These are phyloP conservation scores for Amanita thiersii DNA, from an alignment of 768 basidiomycete species.

Conservation along the genomic window DNA sequence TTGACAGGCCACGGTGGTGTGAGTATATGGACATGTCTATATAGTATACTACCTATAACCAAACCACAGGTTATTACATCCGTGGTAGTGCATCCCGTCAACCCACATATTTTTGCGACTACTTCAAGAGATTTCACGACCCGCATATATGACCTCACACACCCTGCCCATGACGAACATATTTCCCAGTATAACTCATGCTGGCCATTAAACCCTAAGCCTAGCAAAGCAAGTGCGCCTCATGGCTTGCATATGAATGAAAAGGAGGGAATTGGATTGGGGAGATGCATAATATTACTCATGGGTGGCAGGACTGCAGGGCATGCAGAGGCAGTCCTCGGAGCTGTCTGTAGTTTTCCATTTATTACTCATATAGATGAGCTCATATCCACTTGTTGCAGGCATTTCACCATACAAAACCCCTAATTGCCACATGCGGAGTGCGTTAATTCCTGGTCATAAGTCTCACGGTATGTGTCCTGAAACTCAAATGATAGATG, in stretches of 20 bases:
- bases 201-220: slow-evolving; percentile 39
- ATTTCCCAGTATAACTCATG: slow-evolving; percentile 37
- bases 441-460: slow-evolving; percentile 29
- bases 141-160: slow-evolving; percentile 58
- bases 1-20: slow-evolving; percentile 72
- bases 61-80: slow-evolving; percentile 50
- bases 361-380: slow-evolving; percentile 4
- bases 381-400: slow-evolving; percentile 15
- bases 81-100: slow-evolving; percentile 53
- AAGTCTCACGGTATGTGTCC: neutral
- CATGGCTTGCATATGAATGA: slow-evolving; percentile 59
- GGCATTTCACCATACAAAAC: slow-evolving; percentile 61
- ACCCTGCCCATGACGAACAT: slow-evolving; percentile 18
- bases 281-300: slow-evolving; percentile 57
- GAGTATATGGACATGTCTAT: slow-evolving; percentile 18
- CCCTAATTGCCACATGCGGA: slow-evolving; percentile 71
- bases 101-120: slow-evolving; percentile 55
- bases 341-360: slow-evolving; percentile 39
- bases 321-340: slow-evolving; percentile 60
- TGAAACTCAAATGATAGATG: slow-evolving; percentile 32
- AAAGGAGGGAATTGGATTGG: slow-evolving; percentile 52
- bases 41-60: slow-evolving; percentile 1
- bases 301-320: slow-evolving; percentile 69
- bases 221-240: slow-evolving; percentile 57
- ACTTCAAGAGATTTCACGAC: slow-evolving; percentile 68